Percentiles rank a stretch among this genome's conserved stretches.
Conservation (phyloP, 2,329 filamentous ascomycete species). For the Hypocreales sp. region DNA sequence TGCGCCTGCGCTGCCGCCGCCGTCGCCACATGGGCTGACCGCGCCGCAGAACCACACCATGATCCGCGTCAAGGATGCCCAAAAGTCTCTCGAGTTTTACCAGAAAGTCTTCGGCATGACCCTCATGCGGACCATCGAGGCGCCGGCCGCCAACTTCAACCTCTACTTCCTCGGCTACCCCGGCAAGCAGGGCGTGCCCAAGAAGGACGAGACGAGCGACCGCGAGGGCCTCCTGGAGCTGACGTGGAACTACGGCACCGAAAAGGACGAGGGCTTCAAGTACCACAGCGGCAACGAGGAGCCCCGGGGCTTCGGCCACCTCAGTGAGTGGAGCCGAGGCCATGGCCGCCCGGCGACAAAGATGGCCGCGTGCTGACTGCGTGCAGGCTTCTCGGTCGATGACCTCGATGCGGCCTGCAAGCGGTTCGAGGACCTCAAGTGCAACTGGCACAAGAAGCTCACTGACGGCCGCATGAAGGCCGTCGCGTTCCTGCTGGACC, state of each 20-base stretch:
- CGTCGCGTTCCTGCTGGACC: slow-evolving; percentile 80
- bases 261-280: slow-evolving; percentile 68
- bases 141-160: slow-evolving; percentile 59
- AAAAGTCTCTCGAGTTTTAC: slow-evolving; percentile 65
- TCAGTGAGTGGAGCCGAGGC: slow-evolving; percentile 43
- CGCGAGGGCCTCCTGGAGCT: slow-evolving; percentile 80
- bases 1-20: slow-evolving; percentile 10
- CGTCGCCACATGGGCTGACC: not conserved
- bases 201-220: slow-evolving; percentile 40
- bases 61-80: slow-evolving; percentile 77
- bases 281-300: slow-evolving; percentile 90
- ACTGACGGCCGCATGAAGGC: slow-evolving; percentile 90
- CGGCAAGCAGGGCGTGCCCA: slow-evolving; percentile 33
- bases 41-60: slow-evolving; percentile 64
- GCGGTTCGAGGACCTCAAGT: slow-evolving; percentile 66
- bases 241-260: slow-evolving; percentile 72
- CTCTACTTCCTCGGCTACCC: slow-evolving; percentile 86
- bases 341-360: not conserved
- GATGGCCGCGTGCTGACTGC: no score
- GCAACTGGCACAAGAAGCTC: slow-evolving; percentile 89
- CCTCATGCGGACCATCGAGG: slow-evolving; percentile 58
- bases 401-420: slow-evolving; percentile 77
- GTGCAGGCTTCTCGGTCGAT: slow-evolving; percentile 63
- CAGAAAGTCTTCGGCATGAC: slow-evolving; percentile 83
- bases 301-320: slow-evolving; percentile 89